These are phyloP conservation scores for Halenospora varia DNA, from an alignment of 495 filamentous ascomycete species.

Conservation along the genomic window DNA sequence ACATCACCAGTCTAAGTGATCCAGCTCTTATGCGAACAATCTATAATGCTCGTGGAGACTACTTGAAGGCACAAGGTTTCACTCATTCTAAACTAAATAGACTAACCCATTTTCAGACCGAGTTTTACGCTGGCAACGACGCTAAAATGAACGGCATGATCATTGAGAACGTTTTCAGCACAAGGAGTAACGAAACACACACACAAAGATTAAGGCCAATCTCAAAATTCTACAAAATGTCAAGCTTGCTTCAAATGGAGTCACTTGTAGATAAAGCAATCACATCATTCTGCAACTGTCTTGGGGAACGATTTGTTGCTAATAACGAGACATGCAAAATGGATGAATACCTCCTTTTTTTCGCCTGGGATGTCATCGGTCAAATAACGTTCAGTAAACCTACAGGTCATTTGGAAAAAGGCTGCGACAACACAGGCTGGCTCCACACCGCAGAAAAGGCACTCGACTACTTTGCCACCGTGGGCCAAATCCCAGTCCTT, in stretches of 20 bases:
- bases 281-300: slow-evolving; percentile 23
- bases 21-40: slow-evolving; percentile 33
- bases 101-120: slow-evolving; percentile 26
- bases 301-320: slow-evolving; percentile 32
- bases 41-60: slow-evolving; percentile 34
- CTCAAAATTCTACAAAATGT: slow-evolving; percentile 2
- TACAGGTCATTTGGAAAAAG: slow-evolving; percentile 36
- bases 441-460: slow-evolving; percentile 36
- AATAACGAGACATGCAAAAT: slow-evolving; percentile 26
- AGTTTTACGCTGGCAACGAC: slow-evolving; percentile 35
- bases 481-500: slow-evolving; percentile 42
- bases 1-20: slow-evolving; percentile 35
- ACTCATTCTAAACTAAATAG: neutral
- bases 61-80: slow-evolving; percentile 30
- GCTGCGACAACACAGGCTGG: slow-evolving; percentile 33
- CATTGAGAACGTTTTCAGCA: slow-evolving; percentile 2
- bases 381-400: slow-evolving; percentile 42
- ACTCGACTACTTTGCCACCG: slow-evolving; percentile 37
- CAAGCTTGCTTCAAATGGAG: slow-evolving; percentile 25
- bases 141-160: slow-evolving; percentile 29
- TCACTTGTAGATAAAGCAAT: slow-evolving; percentile 34
- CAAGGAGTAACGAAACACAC: neutral
- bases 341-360: slow-evolving; percentile 28
- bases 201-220: neutral
- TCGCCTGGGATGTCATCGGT: slow-evolving; percentile 51